Evolutionary conservation across 2,329 filamentous ascomycete genomes (phyloP).

Genomic region (Talaromyces rugulosus): DNA sequence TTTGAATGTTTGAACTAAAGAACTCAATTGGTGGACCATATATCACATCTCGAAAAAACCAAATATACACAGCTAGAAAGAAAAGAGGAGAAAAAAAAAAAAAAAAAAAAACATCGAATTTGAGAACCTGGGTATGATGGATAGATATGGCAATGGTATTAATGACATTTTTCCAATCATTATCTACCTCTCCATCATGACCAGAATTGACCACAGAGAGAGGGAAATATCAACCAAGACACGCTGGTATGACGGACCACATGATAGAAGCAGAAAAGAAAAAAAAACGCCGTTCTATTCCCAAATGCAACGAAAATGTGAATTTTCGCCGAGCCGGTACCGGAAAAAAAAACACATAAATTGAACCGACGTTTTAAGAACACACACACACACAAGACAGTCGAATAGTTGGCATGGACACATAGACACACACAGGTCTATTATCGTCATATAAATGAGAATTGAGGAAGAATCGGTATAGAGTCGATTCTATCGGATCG

Average conservation of each 20-base stretch:
- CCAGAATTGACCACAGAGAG: not conserved
- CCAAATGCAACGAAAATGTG: slow-evolving; percentile 4
- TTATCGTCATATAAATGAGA: not conserved
- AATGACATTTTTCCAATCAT: not conserved
- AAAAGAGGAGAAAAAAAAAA: not conserved
- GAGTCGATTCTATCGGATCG: not conserved
- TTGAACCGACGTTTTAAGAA: not conserved
- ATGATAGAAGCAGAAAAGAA: not conserved
- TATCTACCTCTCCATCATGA: not conserved
- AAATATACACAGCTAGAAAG: not conserved
- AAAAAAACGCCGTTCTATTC: slow-evolving; percentile 12
- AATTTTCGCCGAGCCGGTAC: not conserved
- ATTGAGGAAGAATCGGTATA: not conserved
- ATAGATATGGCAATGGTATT: not conserved
- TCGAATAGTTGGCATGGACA: not conserved
- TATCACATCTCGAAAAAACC: slow-evolving; percentile 1
- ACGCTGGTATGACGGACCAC: not conserved
- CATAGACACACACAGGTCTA: not conserved
- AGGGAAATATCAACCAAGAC: not conserved
- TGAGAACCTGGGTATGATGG: not conserved
- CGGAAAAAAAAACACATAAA: not conserved
- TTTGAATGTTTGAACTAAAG: too few species aligned
- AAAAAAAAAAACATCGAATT: not conserved
- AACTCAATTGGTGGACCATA: not conserved
- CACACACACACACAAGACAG: not conserved